Evolutionary conservation across 208 protist species (phyloP), one percentile per base, ranked within the genome.

Genomic region (Trypanosoma mega): DNA sequence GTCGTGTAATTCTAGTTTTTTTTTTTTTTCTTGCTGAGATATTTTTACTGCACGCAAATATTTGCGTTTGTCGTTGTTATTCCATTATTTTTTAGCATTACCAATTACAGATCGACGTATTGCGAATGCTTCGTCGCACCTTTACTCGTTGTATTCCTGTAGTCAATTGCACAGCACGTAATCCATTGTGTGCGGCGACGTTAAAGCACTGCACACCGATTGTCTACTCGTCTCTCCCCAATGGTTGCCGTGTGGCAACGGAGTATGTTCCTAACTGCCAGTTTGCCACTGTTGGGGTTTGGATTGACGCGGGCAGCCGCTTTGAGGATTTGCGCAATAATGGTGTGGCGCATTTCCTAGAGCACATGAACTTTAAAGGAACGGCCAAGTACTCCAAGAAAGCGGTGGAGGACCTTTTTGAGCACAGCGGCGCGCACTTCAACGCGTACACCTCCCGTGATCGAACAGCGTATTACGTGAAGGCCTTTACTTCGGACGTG

Each of bases 351-450:
- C 98, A 99, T 68, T 99, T 99, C 63, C 82, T 99, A 1, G 98
- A 99, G 82, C 98, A 99, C 78, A 98, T 99, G 94, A 93, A 96
- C 68, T 99, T 99, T 78, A 99, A 99, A 59, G 98, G 98, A 26
- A 99, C 98, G 5, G 64, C 79, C 4, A 87, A 74, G 23, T 96
- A 97, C 63, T 90, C 93, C 4, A 90, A 95, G 67, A 29, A 74
- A 14, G 79, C 93, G n/a, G 82, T 98, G 49, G 97, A 99, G 76
- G 55, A 74, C 27, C 66, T 96, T 37, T 92, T 99, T 47, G 98
- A 99, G 87, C 90, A 98, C 39, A 97, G 96, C 63, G 98, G 98
- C 16, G 97, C 85, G 11, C 93, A 97, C 63, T 97, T 99, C 45
- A 99, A 99, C 78, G 98, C 98, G n/a, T 99, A 99, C 85, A 99